These are phyloP conservation scores for Alternaria incomplexa DNA, from an alignment of 2,329 filamentous ascomycete species.

Conservation along the genomic window DNA sequence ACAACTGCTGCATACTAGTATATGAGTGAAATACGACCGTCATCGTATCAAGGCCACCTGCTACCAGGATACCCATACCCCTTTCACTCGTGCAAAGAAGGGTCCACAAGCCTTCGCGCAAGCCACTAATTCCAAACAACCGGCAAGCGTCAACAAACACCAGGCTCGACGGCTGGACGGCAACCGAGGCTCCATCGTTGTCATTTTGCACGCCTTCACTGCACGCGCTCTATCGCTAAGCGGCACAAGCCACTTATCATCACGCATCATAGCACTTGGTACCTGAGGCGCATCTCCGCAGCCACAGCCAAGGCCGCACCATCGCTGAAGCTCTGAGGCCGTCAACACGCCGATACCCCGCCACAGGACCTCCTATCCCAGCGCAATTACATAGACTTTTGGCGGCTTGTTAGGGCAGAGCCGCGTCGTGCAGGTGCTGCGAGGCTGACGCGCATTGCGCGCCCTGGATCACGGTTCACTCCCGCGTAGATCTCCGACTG, in stretches of 20 bases:
- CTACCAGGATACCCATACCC: slow-evolving; percentile 14
- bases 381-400: neutral
- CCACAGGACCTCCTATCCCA: slow-evolving; percentile 3
- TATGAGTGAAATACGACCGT: neutral
- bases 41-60: neutral
- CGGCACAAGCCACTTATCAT: slow-evolving; percentile 13
- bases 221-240: slow-evolving; percentile 17
- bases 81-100: neutral
- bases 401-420: neutral
- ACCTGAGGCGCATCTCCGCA: slow-evolving; percentile 23
- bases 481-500: slow-evolving; percentile 18
- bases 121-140: slow-evolving; percentile 8
- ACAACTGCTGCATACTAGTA: neutral
- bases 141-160: slow-evolving; percentile 19
- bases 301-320: slow-evolving; percentile 29
- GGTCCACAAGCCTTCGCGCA: neutral
- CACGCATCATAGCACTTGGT: slow-evolving; percentile 2
- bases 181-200: neutral
- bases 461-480: slow-evolving; percentile 9
- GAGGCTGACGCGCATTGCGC: slow-evolving; percentile 15
- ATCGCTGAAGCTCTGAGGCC: slow-evolving; percentile 13
- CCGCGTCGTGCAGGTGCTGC: slow-evolving; percentile 3
- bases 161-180: neutral
- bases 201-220: neutral
- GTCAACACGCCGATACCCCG: slow-evolving; percentile 15